These are phyloP conservation scores for Pseudocercospora fuligena DNA, from an alignment of 2,329 filamentous ascomycete species.

Conservation along the genomic window DNA sequence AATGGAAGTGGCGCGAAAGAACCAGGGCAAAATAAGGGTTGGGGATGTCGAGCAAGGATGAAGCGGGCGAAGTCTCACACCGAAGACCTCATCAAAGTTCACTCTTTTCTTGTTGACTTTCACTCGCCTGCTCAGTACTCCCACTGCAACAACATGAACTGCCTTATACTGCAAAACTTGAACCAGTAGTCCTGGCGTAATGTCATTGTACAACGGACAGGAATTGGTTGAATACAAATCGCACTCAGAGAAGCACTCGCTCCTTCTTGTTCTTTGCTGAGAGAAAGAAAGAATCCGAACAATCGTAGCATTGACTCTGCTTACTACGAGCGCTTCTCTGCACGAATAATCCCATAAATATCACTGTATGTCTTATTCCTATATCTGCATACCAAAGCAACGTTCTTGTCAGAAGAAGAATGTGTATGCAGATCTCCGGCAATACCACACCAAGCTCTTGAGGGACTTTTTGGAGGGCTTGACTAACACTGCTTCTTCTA, in stretches of 20 bases:
- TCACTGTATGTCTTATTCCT: background rate
- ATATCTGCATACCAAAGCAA: background rate
- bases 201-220: conserved; percentile 42
- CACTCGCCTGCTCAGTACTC: background rate
- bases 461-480: background rate
- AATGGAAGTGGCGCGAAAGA: background rate
- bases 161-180: background rate
- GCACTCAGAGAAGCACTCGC: conserved; percentile 29
- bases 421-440: background rate
- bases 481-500: conserved; percentile 6
- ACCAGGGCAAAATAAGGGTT: background rate
- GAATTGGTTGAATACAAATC: conserved; percentile 42
- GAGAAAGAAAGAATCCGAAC: conserved; percentile 17
- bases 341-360: background rate
- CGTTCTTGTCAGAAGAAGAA: background rate
- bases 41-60: background rate
- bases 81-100: background rate
- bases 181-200: conserved; percentile 24
- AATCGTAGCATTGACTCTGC: conserved; percentile 16
- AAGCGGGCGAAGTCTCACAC: background rate
- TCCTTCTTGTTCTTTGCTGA: conserved; percentile 12
- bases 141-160: background rate
- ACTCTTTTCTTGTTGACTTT: background rate
- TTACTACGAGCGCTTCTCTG: background rate
- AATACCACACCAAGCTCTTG: background rate